A percentile compares a stretch with the other conserved stretches of the same genome.
These are phyloP conservation scores for Ceratocystis papillata DNA, from an alignment of 2,329 filamentous ascomycete species.

Conservation along the genomic window DNA sequence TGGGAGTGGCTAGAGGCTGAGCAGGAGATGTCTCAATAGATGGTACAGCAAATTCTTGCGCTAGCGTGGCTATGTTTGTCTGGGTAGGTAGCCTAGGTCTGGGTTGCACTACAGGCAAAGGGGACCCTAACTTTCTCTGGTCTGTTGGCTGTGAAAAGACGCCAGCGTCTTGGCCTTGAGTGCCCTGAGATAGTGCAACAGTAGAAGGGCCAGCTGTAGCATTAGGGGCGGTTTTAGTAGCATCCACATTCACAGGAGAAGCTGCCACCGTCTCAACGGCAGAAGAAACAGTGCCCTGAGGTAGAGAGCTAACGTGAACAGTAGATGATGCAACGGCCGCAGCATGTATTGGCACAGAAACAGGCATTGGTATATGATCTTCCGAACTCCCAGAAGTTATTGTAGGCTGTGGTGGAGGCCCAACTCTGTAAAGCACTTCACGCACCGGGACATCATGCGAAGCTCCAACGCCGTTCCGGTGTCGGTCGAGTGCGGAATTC, in stretches of 20 bases:
- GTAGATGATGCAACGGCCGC: background rate
- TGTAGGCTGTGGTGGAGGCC: slow-evolving; percentile 5
- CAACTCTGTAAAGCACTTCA: slow-evolving; percentile 6
- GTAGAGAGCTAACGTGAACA: background rate
- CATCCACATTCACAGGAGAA: background rate
- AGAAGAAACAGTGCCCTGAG: background rate
- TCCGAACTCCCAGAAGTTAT: background rate
- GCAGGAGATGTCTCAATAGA: slow-evolving; percentile 19
- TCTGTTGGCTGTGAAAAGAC: background rate
- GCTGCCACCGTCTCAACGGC: background rate
- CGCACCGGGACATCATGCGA: background rate
- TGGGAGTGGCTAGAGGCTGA: background rate
- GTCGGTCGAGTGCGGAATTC: slow-evolving; percentile 14
- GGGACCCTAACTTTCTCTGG: background rate
- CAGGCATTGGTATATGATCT: background rate
- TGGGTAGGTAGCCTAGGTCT: background rate
- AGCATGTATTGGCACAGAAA: background rate
- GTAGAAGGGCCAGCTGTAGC: background rate
- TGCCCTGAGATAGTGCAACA: background rate
- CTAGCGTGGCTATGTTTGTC: background rate
- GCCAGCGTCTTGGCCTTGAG: background rate
- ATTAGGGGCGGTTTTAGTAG: slow-evolving; percentile 9
- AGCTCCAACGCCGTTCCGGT: background rate
- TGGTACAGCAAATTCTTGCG: slow-evolving; percentile 13
- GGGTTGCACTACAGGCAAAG: slow-evolving; percentile 1